Evolutionary conservation across 2,329 filamentous ascomycete species (phyloP).

Genomic region (Aspergillus carbonarius): DNA sequence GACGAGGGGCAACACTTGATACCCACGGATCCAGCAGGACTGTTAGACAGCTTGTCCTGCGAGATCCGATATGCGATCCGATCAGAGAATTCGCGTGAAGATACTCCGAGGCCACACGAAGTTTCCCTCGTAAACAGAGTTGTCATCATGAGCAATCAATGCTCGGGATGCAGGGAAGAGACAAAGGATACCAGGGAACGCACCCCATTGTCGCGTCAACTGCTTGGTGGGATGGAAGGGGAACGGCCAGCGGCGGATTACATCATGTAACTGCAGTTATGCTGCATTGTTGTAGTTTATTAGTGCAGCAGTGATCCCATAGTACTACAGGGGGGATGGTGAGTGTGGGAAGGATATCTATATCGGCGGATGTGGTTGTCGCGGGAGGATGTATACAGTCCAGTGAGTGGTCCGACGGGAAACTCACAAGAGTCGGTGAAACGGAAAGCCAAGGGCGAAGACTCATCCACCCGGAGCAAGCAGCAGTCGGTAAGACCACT

Average conservation of each 20-base stretch:
- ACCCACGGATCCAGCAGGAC: background rate
- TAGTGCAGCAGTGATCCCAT: background rate
- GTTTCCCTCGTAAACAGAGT: background rate
- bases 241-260: background rate
- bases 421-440: constrained; percentile 3
- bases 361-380: background rate
- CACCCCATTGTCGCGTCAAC: background rate
- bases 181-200: background rate
- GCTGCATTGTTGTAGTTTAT: background rate
- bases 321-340: background rate
- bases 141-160: background rate
- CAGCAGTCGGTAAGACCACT: constrained; percentile 4
- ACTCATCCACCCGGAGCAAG: constrained; percentile 4
- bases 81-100: background rate
- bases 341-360: background rate
- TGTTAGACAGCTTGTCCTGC: background rate
- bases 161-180: background rate
- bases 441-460: constrained; percentile 1
- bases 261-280: background rate
- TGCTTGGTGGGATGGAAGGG: background rate
- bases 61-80: background rate
- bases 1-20: background rate
- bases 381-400: background rate
- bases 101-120: background rate
- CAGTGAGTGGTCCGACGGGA: background rate